These are phyloP conservation scores for Cutaneotrichosporon cutaneum DNA, from an alignment of 1,284 basidiomycete species.

Conservation along the genomic window DNA sequence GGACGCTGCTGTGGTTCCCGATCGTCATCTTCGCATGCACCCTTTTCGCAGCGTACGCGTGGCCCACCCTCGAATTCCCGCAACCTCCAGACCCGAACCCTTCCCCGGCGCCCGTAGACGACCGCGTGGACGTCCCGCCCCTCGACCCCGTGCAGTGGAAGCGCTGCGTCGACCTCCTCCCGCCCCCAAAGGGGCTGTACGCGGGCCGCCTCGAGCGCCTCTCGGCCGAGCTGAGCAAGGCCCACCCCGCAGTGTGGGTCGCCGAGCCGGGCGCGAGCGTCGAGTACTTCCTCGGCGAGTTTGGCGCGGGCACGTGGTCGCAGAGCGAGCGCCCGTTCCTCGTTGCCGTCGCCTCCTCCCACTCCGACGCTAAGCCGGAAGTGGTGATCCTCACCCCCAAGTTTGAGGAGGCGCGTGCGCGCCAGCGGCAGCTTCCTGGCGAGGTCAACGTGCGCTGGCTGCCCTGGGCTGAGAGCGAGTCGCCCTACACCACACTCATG, in stretches of 20 bases:
- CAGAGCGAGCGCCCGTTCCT: conserved; percentile 76
- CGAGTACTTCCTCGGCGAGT: conserved; percentile 69
- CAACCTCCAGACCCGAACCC: neutral
- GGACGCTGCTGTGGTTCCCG: conserved; percentile 1
- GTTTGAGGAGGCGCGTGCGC: conserved; percentile 73
- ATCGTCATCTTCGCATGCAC: neutral
- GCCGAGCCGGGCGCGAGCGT: conserved; percentile 72
- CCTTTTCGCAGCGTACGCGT: neutral
- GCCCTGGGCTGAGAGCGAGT: conserved; percentile 71
- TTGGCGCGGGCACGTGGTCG: conserved; percentile 60
- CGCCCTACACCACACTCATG: conserved; percentile 63
- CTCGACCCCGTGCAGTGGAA: conserved; percentile 4
- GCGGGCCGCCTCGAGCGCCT: conserved; percentile 24
- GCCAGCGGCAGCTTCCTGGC: conserved; percentile 57
- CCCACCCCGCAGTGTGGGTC: conserved; percentile 49
- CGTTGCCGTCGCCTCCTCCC: conserved; percentile 58
- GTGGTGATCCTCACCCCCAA: conserved; percentile 68
- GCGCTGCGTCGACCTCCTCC: conserved; percentile 20
- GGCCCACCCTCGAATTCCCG: neutral
- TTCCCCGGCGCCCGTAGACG: neutral
- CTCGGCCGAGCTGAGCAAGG: conserved; percentile 11
- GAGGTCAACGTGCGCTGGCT: conserved; percentile 56
- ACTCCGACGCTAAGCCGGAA: conserved; percentile 1
- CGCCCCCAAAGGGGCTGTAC: conserved; percentile 19
- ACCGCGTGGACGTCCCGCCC: neutral